Percentiles rank a stretch among this genome's conserved stretches.
Evolutionary conservation across 2,329 filamentous ascomycete species (phyloP).

Genomic region (Arthroderma uncinatum): DNA sequence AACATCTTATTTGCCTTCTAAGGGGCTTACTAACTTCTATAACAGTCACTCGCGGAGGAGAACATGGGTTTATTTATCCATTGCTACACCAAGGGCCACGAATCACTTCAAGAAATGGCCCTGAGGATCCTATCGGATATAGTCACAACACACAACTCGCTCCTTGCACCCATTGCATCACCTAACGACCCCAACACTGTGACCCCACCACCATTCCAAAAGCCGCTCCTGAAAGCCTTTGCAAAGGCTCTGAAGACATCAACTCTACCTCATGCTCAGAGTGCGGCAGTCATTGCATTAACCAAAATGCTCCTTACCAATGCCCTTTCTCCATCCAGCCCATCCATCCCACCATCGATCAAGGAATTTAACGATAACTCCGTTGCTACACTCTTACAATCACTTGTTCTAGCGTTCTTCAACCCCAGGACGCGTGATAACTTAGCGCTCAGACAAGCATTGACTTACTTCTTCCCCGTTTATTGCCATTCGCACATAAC

Average conservation of each 20-base stretch:
- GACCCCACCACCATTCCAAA: conserved; percentile 37
- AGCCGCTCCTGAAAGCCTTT: conserved; percentile 72
- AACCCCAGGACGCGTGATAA: conserved; percentile 71
- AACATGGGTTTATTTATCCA: conserved; percentile 90
- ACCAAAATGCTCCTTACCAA: conserved; percentile 77
- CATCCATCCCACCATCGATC: conserved; percentile 41
- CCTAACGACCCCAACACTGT: conserved; percentile 41
- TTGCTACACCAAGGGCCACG: conserved; percentile 88
- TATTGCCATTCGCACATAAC: conserved; percentile 77
- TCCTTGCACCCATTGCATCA: conserved; percentile 49
- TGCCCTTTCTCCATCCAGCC: background rate
- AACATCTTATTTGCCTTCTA: background rate
- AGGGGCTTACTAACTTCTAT: conserved; percentile 1
- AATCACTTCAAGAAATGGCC: conserved; percentile 77
- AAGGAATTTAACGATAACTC: conserved; percentile 44
- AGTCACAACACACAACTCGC: conserved; percentile 72
- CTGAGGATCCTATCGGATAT: conserved; percentile 90
- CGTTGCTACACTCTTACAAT: conserved; percentile 64
- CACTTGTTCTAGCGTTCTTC: conserved; percentile 78
- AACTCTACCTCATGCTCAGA: conserved; percentile 62
- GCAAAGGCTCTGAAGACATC: conserved; percentile 65
- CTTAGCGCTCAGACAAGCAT: conserved; percentile 68
- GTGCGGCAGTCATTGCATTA: conserved; percentile 67
- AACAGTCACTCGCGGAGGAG: conserved; percentile 69
- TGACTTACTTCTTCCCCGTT: conserved; percentile 89